Percentiles rank a stretch among this genome's conserved stretches.
phyloP scores from a whole-genome alignment of 75 land plant species.

The Pinus taeda region DNA sequence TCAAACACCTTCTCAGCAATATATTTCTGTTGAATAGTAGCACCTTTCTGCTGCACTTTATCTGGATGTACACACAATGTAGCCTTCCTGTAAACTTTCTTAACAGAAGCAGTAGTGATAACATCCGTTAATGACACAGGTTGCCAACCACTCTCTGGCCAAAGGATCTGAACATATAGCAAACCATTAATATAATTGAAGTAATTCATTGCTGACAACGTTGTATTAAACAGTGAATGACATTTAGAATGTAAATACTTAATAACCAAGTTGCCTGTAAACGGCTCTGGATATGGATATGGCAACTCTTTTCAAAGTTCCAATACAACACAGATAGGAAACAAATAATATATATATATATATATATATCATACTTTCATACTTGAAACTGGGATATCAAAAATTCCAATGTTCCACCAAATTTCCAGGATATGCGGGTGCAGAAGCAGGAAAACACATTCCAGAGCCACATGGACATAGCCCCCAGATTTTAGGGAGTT shows the following conservation, averaged over 20 bases:
- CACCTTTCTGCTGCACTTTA: constrained; percentile 98
- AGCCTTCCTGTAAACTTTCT: constrained; percentile 87
- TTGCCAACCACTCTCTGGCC: constrained; percentile 97
- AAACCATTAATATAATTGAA: neutral
- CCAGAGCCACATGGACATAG: too few relatives aligned
- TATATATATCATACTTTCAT: too few relatives aligned
- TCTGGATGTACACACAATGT: constrained; percentile 91
- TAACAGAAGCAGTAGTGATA: constrained; percentile 75
- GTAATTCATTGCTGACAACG: neutral
- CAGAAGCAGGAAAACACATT: too few relatives aligned
- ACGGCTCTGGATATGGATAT: too few relatives aligned
- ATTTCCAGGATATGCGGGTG: too few relatives aligned
- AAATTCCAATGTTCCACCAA: too few relatives aligned
- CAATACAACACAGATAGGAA: too few relatives aligned
- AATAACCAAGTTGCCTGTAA: too few relatives aligned
- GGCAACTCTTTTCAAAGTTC: too few relatives aligned
- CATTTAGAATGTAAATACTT: neutral
- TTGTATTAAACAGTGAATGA: constrained; percentile 1
- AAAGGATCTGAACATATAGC: constrained; percentile 54
- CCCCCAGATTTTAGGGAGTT: too few relatives aligned
- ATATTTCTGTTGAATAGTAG: constrained; percentile 84
- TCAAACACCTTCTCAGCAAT: constrained; percentile 98
- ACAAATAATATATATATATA: too few relatives aligned
- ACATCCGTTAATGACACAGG: constrained; percentile 89
- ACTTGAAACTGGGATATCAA: too few relatives aligned